Percentiles rank a stretch among this genome's conserved stretches.
Conservation (phyloP, 169 alveolate genomes). For the Eimeria falciformis region DNA sequence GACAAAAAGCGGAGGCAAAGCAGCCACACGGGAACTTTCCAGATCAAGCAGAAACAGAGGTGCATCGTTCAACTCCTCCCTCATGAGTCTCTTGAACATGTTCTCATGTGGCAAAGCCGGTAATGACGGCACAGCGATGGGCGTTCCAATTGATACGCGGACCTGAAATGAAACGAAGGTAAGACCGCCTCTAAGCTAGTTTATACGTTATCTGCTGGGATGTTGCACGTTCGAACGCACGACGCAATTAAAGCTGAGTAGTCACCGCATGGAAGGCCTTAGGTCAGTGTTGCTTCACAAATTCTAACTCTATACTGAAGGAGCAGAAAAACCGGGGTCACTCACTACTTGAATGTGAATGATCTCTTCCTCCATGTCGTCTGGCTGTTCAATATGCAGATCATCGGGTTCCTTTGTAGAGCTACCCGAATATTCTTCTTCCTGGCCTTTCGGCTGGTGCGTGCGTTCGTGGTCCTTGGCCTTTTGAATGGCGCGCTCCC, state of each 20-base stretch:
- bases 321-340: too few relatives aligned
- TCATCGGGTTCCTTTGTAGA: slow-evolving; percentile 54
- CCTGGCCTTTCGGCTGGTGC: background rate
- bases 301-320: too few relatives aligned
- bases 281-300: background rate
- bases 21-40: slow-evolving; percentile 51
- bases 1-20: slow-evolving; percentile 45
- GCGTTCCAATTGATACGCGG: slow-evolving; percentile 30
- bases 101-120: slow-evolving; percentile 43
- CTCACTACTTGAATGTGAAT: slow-evolving; percentile 34
- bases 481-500: slow-evolving; percentile 69
- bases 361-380: slow-evolving; percentile 42
- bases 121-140: slow-evolving; percentile 45
- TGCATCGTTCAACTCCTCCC: slow-evolving; percentile 22
- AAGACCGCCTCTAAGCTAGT: too few relatives aligned
- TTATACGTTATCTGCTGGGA: too few relatives aligned
- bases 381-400: slow-evolving; percentile 61
- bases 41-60: slow-evolving; percentile 44
- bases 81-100: background rate
- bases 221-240: too few relatives aligned
- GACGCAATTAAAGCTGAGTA: background rate
- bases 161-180: slow-evolving; percentile 15
- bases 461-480: slow-evolving; percentile 26
- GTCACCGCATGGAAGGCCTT: background rate
- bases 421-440: background rate